Percentiles rank a stretch among this genome's conserved stretches.
Conservation (phyloP, 257 asterid genomes). For the Nicotiana obtusifolia region DNA sequence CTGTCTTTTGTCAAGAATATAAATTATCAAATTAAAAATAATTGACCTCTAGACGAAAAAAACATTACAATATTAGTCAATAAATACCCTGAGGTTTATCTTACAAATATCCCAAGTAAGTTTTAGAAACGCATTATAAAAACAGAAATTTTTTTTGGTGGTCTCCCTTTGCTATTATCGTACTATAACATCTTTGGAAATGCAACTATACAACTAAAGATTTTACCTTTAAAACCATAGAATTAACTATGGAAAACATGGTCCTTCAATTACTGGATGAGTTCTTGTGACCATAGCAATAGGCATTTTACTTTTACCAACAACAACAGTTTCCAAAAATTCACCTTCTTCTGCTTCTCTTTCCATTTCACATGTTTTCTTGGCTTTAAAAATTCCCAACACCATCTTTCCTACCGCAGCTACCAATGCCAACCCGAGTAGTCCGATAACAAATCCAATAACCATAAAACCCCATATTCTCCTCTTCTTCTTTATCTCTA, state of each 20-base stretch:
- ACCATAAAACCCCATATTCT: slow-evolving; percentile 35
- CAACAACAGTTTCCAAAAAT: slow-evolving; percentile 38
- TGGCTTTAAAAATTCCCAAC: slow-evolving; percentile 26
- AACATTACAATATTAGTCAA: too few species aligned
- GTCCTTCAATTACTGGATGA: slow-evolving; percentile 53
- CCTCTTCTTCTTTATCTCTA: slow-evolving; percentile 21
- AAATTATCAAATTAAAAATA: too few species aligned
- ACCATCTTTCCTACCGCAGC: slow-evolving; percentile 29
- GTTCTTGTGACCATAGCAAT: slow-evolving; percentile 62
- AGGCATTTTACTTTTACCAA: slow-evolving; percentile 67
- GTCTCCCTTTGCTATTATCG: not conserved
- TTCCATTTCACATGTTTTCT: slow-evolving; percentile 39
- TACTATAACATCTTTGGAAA: too few species aligned
- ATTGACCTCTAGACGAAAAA: too few species aligned
- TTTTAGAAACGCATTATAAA: too few species aligned
- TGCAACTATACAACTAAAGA: not conserved
- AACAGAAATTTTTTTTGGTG: not conserved
- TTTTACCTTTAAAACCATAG: not conserved
- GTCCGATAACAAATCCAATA: slow-evolving; percentile 45
- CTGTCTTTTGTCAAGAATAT: too few species aligned
- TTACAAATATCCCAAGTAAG: too few species aligned
- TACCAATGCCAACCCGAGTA: slow-evolving; percentile 32
- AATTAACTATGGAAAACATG: slow-evolving; percentile 31
- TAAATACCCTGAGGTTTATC: too few species aligned
- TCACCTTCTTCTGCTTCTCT: slow-evolving; percentile 68